phyloP scores from a whole-genome alignment of 2,329 filamentous ascomycete genomes.

The Cladosporium sp. region DNA sequence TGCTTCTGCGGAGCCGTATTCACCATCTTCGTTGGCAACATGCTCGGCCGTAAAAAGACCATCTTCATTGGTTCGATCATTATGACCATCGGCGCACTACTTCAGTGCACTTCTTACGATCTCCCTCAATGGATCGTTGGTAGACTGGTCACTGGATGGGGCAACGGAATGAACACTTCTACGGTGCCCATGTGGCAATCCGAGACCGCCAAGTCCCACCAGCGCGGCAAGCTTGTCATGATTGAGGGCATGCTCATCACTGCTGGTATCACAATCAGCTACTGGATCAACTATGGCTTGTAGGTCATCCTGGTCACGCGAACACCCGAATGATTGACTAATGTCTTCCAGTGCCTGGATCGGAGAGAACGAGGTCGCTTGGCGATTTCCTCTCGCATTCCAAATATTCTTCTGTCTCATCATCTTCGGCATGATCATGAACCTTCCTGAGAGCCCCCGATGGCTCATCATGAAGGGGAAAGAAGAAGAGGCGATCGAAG shows the following conservation, averaged over 20 bases:
- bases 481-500: slow-evolving; percentile 48
- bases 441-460: slow-evolving; percentile 39
- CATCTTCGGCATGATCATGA: slow-evolving; percentile 46
- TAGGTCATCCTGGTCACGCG: neutral
- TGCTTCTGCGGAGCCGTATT: slow-evolving; percentile 45
- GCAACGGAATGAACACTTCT: slow-evolving; percentile 47
- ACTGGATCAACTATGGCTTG: slow-evolving; percentile 51
- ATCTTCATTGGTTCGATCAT: slow-evolving; percentile 47
- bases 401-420: slow-evolving; percentile 42
- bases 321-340: neutral
- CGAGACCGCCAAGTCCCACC: slow-evolving; percentile 47
- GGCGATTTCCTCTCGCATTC: slow-evolving; percentile 16
- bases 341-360: slow-evolving; percentile 1
- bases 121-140: slow-evolving; percentile 47
- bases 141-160: slow-evolving; percentile 47
- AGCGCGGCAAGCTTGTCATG: slow-evolving; percentile 48
- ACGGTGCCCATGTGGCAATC: slow-evolving; percentile 49
- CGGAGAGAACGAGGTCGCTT: slow-evolving; percentile 7
- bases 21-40: slow-evolving; percentile 46
- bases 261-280: slow-evolving; percentile 45
- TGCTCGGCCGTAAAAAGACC: slow-evolving; percentile 46
- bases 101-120: slow-evolving; percentile 44
- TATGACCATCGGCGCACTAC: slow-evolving; percentile 45
- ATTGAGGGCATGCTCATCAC: slow-evolving; percentile 49
- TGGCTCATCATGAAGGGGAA: slow-evolving; percentile 54